Evolutionary conservation across 257 asterid species (phyloP).

Genomic region (Primulina tabacum): DNA sequence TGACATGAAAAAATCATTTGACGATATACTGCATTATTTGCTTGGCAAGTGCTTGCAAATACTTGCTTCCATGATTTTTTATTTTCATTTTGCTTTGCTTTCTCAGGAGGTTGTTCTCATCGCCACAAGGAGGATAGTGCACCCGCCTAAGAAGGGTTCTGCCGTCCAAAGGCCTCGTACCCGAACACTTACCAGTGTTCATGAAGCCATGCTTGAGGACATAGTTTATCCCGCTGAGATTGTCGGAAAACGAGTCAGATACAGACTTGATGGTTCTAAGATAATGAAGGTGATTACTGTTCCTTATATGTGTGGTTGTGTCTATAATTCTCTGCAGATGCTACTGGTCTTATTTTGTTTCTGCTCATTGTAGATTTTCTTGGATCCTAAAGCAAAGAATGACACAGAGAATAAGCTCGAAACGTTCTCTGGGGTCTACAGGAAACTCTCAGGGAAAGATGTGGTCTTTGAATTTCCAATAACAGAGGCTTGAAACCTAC

Average conservation of each 20-base stretch:
- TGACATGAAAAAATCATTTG: not conserved
- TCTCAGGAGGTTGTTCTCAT: conserved; percentile 68
- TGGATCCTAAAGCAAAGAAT: conserved; percentile 53
- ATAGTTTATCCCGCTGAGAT: conserved; percentile 85
- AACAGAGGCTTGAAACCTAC: conserved; percentile 30
- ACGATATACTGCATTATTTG: no score
- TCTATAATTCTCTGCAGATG: not conserved
- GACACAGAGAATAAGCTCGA: conserved; percentile 55
- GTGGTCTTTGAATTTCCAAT: conserved; percentile 53
- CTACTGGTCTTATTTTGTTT: not conserved
- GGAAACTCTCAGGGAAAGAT: conserved; percentile 61
- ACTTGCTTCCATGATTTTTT: not conserved
- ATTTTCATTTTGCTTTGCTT: not conserved
- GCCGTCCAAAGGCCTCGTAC: conserved; percentile 81
- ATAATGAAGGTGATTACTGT: conserved; percentile 60
- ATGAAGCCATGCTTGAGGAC: conserved; percentile 85
- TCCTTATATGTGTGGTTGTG: not conserved
- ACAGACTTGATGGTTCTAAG: conserved; percentile 78
- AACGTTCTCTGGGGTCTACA: conserved; percentile 57
- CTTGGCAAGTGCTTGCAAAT: not conserved
- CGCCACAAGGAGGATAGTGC: conserved; percentile 72
- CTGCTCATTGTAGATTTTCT: conserved; percentile 33
- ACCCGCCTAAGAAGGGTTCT: conserved; percentile 92
- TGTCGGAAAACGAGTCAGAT: conserved; percentile 67
- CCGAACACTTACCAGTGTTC: conserved; percentile 86